Conservation (phyloP, 1,284 basidiomycete species). For the Entoloma clypeatum region DNA sequence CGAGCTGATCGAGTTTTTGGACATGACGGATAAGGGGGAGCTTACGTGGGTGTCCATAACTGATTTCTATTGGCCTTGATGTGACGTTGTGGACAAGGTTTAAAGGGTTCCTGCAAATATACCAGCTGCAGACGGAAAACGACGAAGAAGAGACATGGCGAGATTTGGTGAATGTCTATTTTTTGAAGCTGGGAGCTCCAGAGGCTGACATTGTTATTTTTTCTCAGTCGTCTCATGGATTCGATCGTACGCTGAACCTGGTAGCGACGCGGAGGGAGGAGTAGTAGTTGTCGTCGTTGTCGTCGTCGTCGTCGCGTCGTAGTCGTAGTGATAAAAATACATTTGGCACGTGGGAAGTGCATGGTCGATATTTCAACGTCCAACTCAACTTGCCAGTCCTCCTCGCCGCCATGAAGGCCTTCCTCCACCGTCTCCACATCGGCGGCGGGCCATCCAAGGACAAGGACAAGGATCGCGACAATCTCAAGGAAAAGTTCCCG, state of each 20-base stretch:
- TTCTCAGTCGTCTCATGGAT: slow-evolving; percentile 64
- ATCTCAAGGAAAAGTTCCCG: slow-evolving; percentile 59
- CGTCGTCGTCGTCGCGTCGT: too few relatives aligned
- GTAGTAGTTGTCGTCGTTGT: too few relatives aligned
- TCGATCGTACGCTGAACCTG: slow-evolving; percentile 60
- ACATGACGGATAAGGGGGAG: slow-evolving; percentile 66
- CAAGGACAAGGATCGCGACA: slow-evolving; percentile 46
- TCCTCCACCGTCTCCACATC: slow-evolving; percentile 69
- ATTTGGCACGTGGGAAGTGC: slow-evolving; percentile 18
- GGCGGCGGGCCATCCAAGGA: slow-evolving; percentile 59
- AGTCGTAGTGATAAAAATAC: too few relatives aligned
- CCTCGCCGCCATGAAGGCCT: slow-evolving; percentile 63
- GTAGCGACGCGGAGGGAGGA: slow-evolving; percentile 59
- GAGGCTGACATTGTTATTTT: not conserved
- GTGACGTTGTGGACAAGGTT: slow-evolving; percentile 41
- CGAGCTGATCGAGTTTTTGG: slow-evolving; percentile 70
- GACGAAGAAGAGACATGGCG: slow-evolving; percentile 81
- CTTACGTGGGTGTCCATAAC: slow-evolving; percentile 55
- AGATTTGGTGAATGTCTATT: slow-evolving; percentile 58
- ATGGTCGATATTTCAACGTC: not conserved
- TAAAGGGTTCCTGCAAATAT: slow-evolving; percentile 75
- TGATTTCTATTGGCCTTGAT: not conserved
- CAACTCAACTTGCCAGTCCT: not conserved
- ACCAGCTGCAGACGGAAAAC: slow-evolving; percentile 76
- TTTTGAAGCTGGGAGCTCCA: slow-evolving; percentile 1